Evolutionary conservation across 768 basidiomycete genomes (phyloP).

Genomic region (Daedaleopsis sinensis): DNA sequence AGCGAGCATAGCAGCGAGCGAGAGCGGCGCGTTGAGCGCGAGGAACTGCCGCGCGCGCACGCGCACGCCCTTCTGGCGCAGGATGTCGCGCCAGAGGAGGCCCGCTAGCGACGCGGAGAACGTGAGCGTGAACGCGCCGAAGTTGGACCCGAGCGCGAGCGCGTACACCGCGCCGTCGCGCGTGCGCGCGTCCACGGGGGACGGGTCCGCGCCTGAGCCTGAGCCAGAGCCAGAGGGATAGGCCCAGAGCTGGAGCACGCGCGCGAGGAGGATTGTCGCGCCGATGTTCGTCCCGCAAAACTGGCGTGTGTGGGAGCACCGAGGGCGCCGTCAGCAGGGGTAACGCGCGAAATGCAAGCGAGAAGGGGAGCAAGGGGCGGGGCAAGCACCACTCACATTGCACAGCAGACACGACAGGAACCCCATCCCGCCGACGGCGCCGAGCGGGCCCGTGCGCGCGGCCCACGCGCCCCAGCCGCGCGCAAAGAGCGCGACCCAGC

Average conservation of each 20-base stretch:
- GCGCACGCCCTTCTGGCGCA: constrained; percentile 69
- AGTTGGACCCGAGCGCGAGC: constrained; percentile 85
- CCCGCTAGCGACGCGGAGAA: constrained; percentile 90
- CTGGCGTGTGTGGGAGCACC: too few relatives aligned
- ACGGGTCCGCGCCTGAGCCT: constrained; percentile 3
- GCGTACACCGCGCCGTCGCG: constrained; percentile 42
- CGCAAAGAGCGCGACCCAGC: constrained; percentile 88
- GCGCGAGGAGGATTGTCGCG: constrained; percentile 85
- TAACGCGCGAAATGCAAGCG: too few relatives aligned
- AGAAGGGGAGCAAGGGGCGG: not conserved
- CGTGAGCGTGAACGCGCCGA: constrained; percentile 88
- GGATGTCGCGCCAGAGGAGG: constrained; percentile 78
- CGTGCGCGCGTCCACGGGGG: constrained; percentile 16
- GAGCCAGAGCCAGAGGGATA: constrained; percentile 14
- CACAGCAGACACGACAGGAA: constrained; percentile 74
- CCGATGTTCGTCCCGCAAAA: constrained; percentile 90
- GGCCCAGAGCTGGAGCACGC: constrained; percentile 59
- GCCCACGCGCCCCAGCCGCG: constrained; percentile 60
- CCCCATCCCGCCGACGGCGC: constrained; percentile 55
- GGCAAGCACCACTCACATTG: constrained; percentile 58
- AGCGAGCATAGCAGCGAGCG: constrained; percentile 66
- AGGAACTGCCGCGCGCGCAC: constrained; percentile 70
- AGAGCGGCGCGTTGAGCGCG: constrained; percentile 71
- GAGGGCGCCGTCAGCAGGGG: too few relatives aligned
- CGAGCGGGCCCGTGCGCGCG: constrained; percentile 35